Percentiles rank a stretch among this genome's conserved stretches.
Evolutionary conservation across 2,329 filamentous ascomycete species (phyloP).

Genomic region (Botrytis hyacinthi): DNA sequence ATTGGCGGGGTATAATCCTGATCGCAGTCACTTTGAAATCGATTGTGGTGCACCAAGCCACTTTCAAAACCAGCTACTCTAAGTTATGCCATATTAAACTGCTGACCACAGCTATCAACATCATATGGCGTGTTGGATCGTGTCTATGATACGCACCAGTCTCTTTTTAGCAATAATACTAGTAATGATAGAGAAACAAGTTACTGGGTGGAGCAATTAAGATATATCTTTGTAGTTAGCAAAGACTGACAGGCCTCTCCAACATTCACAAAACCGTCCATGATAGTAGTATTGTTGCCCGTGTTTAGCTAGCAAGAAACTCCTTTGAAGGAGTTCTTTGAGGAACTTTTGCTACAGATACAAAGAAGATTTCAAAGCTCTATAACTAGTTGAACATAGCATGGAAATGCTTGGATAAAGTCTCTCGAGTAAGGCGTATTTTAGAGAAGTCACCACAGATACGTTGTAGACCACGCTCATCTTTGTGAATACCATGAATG

Average conservation of each 20-base stretch:
- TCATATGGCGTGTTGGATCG: too few species aligned
- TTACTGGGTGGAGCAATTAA: too few species aligned
- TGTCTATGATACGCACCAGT: too few species aligned
- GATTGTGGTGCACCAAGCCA: neutral
- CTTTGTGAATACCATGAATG: neutral
- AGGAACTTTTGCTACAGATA: neutral
- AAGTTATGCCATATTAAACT: too few species aligned
- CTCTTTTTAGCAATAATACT: too few species aligned
- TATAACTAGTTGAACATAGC: neutral
- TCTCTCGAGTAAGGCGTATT: neutral
- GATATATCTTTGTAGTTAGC: neutral
- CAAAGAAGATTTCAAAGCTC: neutral
- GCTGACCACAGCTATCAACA: accelerated
- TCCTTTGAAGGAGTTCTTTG: neutral
- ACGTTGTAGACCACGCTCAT: neutral
- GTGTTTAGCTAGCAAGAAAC: neutral
- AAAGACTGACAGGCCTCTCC: neutral
- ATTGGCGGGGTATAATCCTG: too few species aligned
- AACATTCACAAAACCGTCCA: neutral
- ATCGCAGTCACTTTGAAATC: neutral
- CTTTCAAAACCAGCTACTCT: neutral
- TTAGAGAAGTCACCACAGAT: neutral
- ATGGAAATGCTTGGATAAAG: neutral
- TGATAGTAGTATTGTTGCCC: neutral
- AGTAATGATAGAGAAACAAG: too few species aligned